Percentiles rank a stretch among this genome's conserved stretches.
Evolutionary conservation across 805 yeast species (phyloP).

Genomic region (Kuraishia ogatae): DNA sequence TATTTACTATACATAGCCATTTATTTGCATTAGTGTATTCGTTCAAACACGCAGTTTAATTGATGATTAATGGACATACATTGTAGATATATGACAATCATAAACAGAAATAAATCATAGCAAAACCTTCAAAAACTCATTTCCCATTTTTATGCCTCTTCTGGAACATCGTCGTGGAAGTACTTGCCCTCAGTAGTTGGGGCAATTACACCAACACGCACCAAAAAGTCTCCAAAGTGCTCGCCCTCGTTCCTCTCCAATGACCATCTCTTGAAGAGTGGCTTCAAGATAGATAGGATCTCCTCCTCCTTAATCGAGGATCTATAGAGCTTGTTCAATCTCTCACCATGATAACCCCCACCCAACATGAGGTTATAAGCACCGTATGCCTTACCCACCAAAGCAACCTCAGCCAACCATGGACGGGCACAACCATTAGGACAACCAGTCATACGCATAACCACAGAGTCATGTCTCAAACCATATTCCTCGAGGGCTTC

Average conservation of each 20-base stretch:
- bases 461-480: constrained; percentile 86
- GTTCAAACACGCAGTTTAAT: too few species aligned
- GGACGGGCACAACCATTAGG: constrained; percentile 99
- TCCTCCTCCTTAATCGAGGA: constrained; percentile 89
- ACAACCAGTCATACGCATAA: constrained; percentile 98
- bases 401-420: constrained; percentile 93
- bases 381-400: constrained; percentile 91
- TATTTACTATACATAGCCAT: not conserved
- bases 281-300: constrained; percentile 65
- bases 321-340: constrained; percentile 83
- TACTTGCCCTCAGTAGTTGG: constrained; percentile 86
- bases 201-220: constrained; percentile 80
- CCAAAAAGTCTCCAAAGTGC: constrained; percentile 89
- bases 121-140: not conserved
- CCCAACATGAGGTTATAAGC: constrained; percentile 92
- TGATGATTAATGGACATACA: too few species aligned
- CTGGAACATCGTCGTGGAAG: constrained; percentile 92
- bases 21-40: too few species aligned
- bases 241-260: constrained; percentile 85
- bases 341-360: constrained; percentile 91
- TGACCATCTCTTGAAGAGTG: constrained; percentile 91
- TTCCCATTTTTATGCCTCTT: constrained; percentile 39
- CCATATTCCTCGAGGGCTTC: constrained; percentile 86
- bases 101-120: not conserved
- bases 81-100: not conserved